A percentile compares a stretch with the other conserved stretches of the same genome.
Evolutionary conservation across 2,329 filamentous ascomycete species (phyloP).

Genomic region (Ambrosiella cleistominuta): DNA sequence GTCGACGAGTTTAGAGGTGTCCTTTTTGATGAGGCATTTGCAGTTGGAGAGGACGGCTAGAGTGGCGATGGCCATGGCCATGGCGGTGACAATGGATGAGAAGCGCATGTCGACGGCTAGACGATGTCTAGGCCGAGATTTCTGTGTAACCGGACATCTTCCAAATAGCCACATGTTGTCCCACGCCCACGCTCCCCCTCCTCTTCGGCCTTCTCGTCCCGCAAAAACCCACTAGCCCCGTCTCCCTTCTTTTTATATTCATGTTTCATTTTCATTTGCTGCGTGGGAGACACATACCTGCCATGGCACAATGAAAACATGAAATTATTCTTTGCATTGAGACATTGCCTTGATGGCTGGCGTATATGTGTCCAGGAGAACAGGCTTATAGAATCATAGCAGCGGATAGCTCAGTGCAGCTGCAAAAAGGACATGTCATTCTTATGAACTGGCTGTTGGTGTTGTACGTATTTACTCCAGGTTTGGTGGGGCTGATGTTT

Average conservation of each 20-base stretch:
- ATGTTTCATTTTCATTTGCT: constrained; percentile 10
- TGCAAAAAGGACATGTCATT: too few species aligned
- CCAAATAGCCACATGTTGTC: neutral
- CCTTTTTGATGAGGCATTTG: constrained; percentile 13
- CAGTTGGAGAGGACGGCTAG: constrained; percentile 7
- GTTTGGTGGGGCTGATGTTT: too few species aligned
- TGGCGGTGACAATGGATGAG: constrained; percentile 4
- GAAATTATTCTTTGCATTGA: too few species aligned
- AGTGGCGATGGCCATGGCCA: constrained; percentile 8
- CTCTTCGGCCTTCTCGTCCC: neutral
- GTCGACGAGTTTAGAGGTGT: constrained; percentile 10
- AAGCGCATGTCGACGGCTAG: constrained; percentile 11
- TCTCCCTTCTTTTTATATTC: constrained; percentile 3
- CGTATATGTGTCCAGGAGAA: too few species aligned
- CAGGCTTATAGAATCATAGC: too few species aligned
- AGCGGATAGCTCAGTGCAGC: too few species aligned
- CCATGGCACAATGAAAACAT: too few species aligned
- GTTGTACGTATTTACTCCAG: too few species aligned
- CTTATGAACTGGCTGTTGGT: too few species aligned
- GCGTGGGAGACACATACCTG: neutral
- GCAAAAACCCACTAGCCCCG: neutral
- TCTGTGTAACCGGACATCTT: neutral
- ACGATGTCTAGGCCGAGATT: neutral
- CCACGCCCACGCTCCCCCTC: neutral
- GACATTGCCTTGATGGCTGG: too few species aligned